Conservation (phyloP, 768 basidiomycete species). For the Pleurotus citrinopileatus region DNA sequence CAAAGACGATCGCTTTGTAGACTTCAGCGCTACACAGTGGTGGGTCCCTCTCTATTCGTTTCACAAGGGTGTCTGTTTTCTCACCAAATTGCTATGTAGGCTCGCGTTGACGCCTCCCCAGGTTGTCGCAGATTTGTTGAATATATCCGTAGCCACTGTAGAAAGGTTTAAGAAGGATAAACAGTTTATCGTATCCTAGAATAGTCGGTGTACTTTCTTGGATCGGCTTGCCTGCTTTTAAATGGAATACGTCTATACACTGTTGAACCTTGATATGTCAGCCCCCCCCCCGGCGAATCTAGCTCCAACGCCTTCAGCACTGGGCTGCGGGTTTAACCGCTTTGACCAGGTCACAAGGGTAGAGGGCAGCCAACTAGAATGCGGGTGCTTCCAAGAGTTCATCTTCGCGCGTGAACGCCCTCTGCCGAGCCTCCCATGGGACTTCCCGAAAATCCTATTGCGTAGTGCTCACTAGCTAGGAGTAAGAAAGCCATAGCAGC, state of each 20-base stretch:
- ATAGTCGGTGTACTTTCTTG: not conserved
- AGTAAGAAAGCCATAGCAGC: too few relatives aligned
- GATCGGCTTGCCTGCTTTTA: not conserved
- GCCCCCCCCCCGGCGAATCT: too few relatives aligned
- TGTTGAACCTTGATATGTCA: too few relatives aligned
- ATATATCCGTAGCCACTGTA: conserved; percentile 15
- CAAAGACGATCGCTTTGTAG: conserved; percentile 14
- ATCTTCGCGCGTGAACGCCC: too few relatives aligned
- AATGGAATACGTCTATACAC: not conserved
- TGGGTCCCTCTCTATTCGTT: not conserved
- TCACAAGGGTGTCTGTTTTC: not conserved
- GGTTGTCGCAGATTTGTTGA: conserved; percentile 17
- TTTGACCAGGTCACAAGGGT: too few relatives aligned
- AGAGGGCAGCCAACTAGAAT: too few relatives aligned
- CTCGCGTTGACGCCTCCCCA: conserved; percentile 16
- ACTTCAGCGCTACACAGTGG: conserved; percentile 18
- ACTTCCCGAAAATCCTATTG: too few relatives aligned
- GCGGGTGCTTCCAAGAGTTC: too few relatives aligned
- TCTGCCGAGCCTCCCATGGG: too few relatives aligned
- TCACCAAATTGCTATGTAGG: not conserved
- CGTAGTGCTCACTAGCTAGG: too few relatives aligned
- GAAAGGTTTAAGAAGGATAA: conserved; percentile 14
- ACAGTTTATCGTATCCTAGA: conserved; percentile 15
- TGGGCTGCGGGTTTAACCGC: too few relatives aligned
- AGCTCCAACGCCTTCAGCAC: too few relatives aligned